These are phyloP conservation scores for Tremellales sp. DNA, from an alignment of 1,284 basidiomycete species.

Conservation along the genomic window DNA sequence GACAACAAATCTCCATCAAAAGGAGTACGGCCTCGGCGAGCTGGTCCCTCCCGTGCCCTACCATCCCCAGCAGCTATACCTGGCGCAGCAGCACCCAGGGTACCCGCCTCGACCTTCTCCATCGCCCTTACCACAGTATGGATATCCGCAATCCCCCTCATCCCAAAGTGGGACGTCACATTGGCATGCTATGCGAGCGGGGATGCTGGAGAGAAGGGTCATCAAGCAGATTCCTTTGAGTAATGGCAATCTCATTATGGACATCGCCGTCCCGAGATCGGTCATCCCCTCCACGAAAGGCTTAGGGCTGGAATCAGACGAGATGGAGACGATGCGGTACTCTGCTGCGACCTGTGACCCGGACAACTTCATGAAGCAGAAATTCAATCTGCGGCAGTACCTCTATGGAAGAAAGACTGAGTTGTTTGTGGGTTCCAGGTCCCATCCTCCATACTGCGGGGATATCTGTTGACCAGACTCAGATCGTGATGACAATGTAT, in stretches of 20 bases:
- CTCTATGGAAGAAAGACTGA: constrained; percentile 81
- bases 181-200: constrained; percentile 40
- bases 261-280: constrained; percentile 70
- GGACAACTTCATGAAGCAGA: constrained; percentile 54
- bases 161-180: constrained; percentile 31
- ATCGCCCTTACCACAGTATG: constrained; percentile 10
- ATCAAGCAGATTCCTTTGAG: constrained; percentile 75
- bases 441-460: not conserved
- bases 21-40: constrained; percentile 36
- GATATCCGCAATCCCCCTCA: constrained; percentile 2
- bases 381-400: constrained; percentile 79
- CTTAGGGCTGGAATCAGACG: constrained; percentile 59
- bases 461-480: not conserved
- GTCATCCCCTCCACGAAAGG: constrained; percentile 60
- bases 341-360: constrained; percentile 51
- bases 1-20: constrained; percentile 29
- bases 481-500: constrained; percentile 90
- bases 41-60: constrained; percentile 24
- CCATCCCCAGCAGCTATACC: constrained; percentile 3
- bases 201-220: constrained; percentile 50
- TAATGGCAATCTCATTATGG: constrained; percentile 77
- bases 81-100: constrained; percentile 4
- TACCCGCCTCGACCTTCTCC: constrained; percentile 13
- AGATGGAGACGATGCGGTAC: constrained; percentile 74
- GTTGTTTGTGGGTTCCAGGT: constrained; percentile 57